Evolutionary conservation across 352 stramenopile species (phyloP).

Genomic region (Phytopythium aichiense): DNA sequence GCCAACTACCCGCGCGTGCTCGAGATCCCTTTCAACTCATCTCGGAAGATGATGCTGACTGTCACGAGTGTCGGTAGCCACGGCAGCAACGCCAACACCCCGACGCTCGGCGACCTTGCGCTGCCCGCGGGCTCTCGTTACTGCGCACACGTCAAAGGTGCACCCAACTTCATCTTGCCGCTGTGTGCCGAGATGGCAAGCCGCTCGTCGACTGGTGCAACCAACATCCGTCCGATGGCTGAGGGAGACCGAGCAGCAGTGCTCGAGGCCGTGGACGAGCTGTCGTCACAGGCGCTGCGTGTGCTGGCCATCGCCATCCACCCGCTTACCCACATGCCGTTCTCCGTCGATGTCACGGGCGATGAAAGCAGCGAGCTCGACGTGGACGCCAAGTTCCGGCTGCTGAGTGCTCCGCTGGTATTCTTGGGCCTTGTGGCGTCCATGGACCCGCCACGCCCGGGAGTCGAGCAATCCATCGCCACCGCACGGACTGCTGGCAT

Average conservation of each 20-base stretch:
- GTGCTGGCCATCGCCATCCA: constrained; percentile 90
- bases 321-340: constrained; percentile 45
- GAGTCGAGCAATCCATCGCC: constrained; percentile 51
- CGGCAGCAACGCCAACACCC: constrained; percentile 29
- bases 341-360: constrained; percentile 25
- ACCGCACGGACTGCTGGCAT: constrained; percentile 47
- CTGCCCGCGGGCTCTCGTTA: constrained; percentile 35
- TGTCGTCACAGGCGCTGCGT: constrained; percentile 76
- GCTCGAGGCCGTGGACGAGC: constrained; percentile 46
- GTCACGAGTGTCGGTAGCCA: constrained; percentile 7
- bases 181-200: constrained; percentile 41
- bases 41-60: constrained; percentile 78
- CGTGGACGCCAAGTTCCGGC: constrained; percentile 65
- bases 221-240: constrained; percentile 21
- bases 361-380: constrained; percentile 14
- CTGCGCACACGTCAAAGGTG: constrained; percentile 60
- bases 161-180: constrained; percentile 65
- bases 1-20: constrained; percentile 55
- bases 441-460: constrained; percentile 74
- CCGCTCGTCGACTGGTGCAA: not conserved
- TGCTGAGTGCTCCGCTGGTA: constrained; percentile 68
- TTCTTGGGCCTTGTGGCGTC: constrained; percentile 94
- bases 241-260: constrained; percentile 46
- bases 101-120: constrained; percentile 16
- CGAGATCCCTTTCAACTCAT: constrained; percentile 94